Evolutionary conservation across 176 grass and related monocot genomes (phyloP).

Genomic region (bread wheat (Triticum aestivum)): IWGSC_CS_RefSeq_v2.1 NC_057799.1:385831708-385832207

Average conservation of each 20-base stretch:
- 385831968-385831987: slow-evolving; percentile 70
- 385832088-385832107: background rate
- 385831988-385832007: slow-evolving; percentile 99
- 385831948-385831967: slow-evolving; percentile 15
- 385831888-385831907: background rate
- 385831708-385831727: slow-evolving; percentile 26
- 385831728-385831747: slow-evolving; percentile 84
- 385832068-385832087: slow-evolving; percentile 5
- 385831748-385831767: slow-evolving; percentile 99
- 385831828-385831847: slow-evolving; percentile 87
- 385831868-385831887: slow-evolving; percentile 51
- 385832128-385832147: background rate
- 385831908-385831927: background rate
- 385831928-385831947: slow-evolving; percentile 17
- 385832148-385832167: background rate
- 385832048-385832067: slow-evolving; percentile 10
- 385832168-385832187: slow-evolving; percentile 36
- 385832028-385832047: slow-evolving; percentile 95
- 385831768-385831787: slow-evolving; percentile 97
- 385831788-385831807: slow-evolving; percentile 94
- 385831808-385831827: slow-evolving; percentile 90
- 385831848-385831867: slow-evolving; percentile 98
- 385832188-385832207: slow-evolving; percentile 93
- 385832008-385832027: slow-evolving; percentile 97
- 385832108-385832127: background rate